Percentiles rank a stretch among this genome's conserved stretches.
Conservation (phyloP, 2,329 filamentous ascomycete species). For the Penicillium sp. region DNA sequence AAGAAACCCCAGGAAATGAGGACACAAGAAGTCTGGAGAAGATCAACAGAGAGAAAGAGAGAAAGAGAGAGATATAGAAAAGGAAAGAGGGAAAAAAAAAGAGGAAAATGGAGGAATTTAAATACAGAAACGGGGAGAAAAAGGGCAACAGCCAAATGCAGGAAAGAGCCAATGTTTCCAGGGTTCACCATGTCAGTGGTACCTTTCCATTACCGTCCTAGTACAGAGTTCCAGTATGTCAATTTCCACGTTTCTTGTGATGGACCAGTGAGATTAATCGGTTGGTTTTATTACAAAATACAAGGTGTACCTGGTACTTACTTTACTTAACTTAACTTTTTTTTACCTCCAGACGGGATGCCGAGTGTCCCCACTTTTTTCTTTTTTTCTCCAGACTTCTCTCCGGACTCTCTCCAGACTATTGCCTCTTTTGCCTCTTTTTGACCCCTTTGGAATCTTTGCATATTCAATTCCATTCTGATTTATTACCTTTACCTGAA, state of each 20-base stretch:
- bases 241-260: not conserved
- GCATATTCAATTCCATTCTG: not conserved
- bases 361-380: not conserved
- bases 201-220: not conserved
- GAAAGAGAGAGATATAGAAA: not conserved
- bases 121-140: constrained; percentile 15
- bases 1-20: constrained; percentile 1
- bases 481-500: no score
- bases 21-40: not conserved
- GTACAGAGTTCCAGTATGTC: not conserved
- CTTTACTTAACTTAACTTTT: not conserved
- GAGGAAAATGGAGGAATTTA: constrained; percentile 9
- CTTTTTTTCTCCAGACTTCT: not conserved
- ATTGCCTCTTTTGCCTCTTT: not conserved
- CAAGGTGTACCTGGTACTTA: not conserved
- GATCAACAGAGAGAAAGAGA: constrained; percentile 2
- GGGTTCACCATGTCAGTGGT: not conserved
- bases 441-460: no score
- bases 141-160: constrained; percentile 18
- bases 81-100: not conserved
- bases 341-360: not conserved
- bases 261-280: not conserved
- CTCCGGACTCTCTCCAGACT: not conserved
- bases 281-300: not conserved
- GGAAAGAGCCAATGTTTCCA: constrained; percentile 6